Evolutionary conservation across 2,329 filamentous ascomycete genomes (phyloP), one percentile per base, ranked within the genome.

Genomic region (Coniella vitis): DNA sequence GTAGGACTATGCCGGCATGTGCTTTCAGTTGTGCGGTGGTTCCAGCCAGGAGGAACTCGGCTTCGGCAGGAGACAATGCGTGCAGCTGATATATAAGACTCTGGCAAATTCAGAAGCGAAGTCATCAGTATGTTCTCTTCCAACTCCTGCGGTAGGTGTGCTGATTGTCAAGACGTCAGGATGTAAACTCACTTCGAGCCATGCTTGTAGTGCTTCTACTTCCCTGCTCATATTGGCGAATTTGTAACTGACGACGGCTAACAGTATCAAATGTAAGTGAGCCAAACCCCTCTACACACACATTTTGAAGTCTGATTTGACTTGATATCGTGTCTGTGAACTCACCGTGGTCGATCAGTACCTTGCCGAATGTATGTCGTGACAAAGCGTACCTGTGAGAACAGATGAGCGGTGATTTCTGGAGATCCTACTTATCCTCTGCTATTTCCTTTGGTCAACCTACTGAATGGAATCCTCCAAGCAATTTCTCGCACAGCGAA

Each of bases 401-500:
- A n/a, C n/a, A n/a, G n/a, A n/a, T n/a, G n/a, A n/a, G n/a, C n/a
- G n/a, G n/a, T n/a, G n/a, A 10, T 4, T 1, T 4, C 35, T 3
- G 4, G 4, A 29, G 2, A n/a, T 12, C 25, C 25, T 5, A 5
- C 5, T 10, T 10, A 29, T 29, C 25, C 25, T 5, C 25, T 5
- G 25, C 25, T 5, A 10, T n/a, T n/a, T 37, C 10, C n/a, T 16
- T 12, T 8, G 22, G 3, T 19, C 8, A 13, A 50, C 47, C 55
- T 76, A 71, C 4, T 60, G 61, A 49, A 73, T 71, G 0, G 75
- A 70, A 53, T 76, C 71, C 37, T 74, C 70, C 7, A 70, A 61
- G 52, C 74, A 78, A 0, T 75, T 69, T 3, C 78, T 68, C 3
- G 76, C 73, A 55, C 77, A 71, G n/a, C 78, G 69, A 37, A 80